Percentiles rank a stretch among this genome's conserved stretches.
These are phyloP conservation scores for Geoglossum glabrum DNA, from an alignment of 495 filamentous ascomycete species.

Conservation along the genomic window DNA sequence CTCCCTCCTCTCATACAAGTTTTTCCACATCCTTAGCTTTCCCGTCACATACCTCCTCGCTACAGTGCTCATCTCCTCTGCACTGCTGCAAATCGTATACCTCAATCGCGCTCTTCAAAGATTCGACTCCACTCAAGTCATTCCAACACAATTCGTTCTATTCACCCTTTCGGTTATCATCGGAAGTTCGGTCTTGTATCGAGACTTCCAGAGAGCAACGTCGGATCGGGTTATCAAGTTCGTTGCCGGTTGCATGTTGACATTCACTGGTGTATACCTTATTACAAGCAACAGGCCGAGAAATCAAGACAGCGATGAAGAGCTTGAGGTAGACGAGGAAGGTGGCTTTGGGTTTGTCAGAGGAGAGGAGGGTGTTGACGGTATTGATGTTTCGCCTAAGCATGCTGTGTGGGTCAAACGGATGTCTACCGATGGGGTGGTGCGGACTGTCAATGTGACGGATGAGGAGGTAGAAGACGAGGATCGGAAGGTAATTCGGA, in stretches of 20 bases:
- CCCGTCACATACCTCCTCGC: conserved; percentile 76
- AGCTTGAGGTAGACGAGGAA: conserved; percentile 30
- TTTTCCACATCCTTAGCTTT: conserved; percentile 72
- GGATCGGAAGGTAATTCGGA: neutral
- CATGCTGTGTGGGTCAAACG: neutral
- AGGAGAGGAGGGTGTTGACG: conserved; percentile 11
- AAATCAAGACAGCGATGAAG: conserved; percentile 30
- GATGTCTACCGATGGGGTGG: conserved; percentile 4
- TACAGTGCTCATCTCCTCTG: conserved; percentile 57
- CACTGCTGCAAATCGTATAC: conserved; percentile 88
- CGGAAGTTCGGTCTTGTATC: conserved; percentile 78
- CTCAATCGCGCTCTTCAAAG: conserved; percentile 84
- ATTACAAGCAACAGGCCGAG: conserved; percentile 53
- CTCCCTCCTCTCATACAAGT: conserved; percentile 73
- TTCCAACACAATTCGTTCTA: conserved; percentile 88
- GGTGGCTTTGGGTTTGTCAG: conserved; percentile 17
- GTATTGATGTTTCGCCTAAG: neutral
- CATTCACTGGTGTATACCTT: conserved; percentile 84
- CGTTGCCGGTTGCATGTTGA: conserved; percentile 68
- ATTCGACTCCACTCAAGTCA: conserved; percentile 93
- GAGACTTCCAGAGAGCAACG: conserved; percentile 73
- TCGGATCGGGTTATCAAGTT: conserved; percentile 57
- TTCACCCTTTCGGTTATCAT: conserved; percentile 93
- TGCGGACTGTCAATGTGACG: neutral
- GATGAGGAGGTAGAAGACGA: neutral